Evolutionary conservation across 2,329 filamentous ascomycete genomes (phyloP).

Genomic region (Aspergillus flavus): DNA sequence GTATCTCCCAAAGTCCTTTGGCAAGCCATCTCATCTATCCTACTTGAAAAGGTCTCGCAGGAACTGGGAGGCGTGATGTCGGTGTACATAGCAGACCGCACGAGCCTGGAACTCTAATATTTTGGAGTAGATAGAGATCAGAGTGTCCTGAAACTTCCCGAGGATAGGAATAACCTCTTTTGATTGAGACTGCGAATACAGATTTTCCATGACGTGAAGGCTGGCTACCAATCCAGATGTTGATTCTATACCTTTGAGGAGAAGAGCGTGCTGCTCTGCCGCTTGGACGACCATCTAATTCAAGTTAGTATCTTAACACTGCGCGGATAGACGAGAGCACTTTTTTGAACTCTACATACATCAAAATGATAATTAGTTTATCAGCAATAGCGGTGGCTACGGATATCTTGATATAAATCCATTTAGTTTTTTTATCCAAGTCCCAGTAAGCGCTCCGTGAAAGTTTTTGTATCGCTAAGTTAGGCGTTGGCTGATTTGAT

Average conservation of each 20-base stretch:
- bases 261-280: slow-evolving; percentile 10
- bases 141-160: background rate
- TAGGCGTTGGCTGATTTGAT: too few relatives aligned
- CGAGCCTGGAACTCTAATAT: slow-evolving; percentile 18
- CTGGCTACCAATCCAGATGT: slow-evolving; percentile 10
- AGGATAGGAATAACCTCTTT: background rate
- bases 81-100: slow-evolving; percentile 14
- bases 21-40: slow-evolving; percentile 10
- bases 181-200: slow-evolving; percentile 3
- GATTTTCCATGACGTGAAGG: slow-evolving; percentile 9
- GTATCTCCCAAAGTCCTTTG: slow-evolving; percentile 1
- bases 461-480: too few relatives aligned
- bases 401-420: too few relatives aligned
- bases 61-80: slow-evolving; percentile 1
- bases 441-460: too few relatives aligned
- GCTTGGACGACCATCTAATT: slow-evolving; percentile 12
- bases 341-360: too few relatives aligned
- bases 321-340: background rate
- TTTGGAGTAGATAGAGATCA: slow-evolving; percentile 11
- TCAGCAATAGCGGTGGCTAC: too few relatives aligned
- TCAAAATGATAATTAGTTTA: too few relatives aligned
- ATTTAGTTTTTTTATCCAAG: too few relatives aligned
- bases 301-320: background rate
- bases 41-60: slow-evolving; percentile 7
- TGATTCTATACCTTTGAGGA: slow-evolving; percentile 14